phyloP scores from a whole-genome alignment of 1,284 basidiomycete genomes.

The Porodaedalea pini region DNA sequence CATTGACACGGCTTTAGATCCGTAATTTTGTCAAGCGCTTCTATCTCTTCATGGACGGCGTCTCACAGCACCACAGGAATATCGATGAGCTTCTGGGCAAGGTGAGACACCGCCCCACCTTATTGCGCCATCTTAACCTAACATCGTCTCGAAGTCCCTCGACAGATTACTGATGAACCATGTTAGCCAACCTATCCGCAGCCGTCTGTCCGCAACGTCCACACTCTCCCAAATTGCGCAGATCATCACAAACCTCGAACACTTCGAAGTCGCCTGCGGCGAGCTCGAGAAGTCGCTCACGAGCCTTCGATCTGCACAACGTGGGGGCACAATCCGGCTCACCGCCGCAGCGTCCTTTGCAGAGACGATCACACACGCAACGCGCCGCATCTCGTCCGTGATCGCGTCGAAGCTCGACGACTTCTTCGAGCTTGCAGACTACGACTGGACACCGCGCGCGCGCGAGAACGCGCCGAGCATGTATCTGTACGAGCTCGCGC shows the following conservation, averaged over 20 bases:
- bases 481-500: conserved; percentile 93
- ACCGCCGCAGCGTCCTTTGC: conserved; percentile 68
- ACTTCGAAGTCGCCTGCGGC: conserved; percentile 83
- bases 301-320: conserved; percentile 75
- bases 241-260: conserved; percentile 90
- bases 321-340: conserved; percentile 77
- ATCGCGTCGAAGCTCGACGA: conserved; percentile 94
- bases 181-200: conserved; percentile 76
- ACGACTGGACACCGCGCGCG: conserved; percentile 81
- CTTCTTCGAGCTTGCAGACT: conserved; percentile 93
- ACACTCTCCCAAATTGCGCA: conserved; percentile 94
- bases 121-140: not conserved
- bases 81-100: conserved; percentile 91
- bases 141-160: conserved; percentile 57
- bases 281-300: conserved; percentile 89
- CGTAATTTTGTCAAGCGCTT: conserved; percentile 93
- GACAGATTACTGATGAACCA: conserved; percentile 82
- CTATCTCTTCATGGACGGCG: conserved; percentile 94
- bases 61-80: conserved; percentile 86
- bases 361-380: conserved; percentile 65
- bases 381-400: conserved; percentile 75
- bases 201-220: conserved; percentile 66
- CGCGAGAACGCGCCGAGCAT: conserved; percentile 78
- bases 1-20: conserved; percentile 48
- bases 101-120: conserved; percentile 40